phyloP scores from a whole-genome alignment of 495 filamentous ascomycete genomes.

The Talaromyces nanjingensis region DNA sequence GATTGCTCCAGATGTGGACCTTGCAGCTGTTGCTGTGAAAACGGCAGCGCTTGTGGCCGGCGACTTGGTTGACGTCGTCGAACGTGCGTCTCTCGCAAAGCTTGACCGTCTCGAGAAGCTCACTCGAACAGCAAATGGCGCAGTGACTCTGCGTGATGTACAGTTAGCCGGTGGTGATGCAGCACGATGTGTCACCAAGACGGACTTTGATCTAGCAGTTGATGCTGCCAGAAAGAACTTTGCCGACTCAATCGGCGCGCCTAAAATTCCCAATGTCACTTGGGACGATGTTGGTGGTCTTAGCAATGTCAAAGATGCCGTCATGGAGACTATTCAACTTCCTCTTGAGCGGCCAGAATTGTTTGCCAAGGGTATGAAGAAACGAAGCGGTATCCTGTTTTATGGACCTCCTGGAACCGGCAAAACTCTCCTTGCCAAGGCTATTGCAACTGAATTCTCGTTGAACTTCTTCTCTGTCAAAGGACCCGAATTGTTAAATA shows the following conservation, averaged over 20 bases:
- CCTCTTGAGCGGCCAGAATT: slow-evolving; percentile 89
- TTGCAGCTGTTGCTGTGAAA: slow-evolving; percentile 79
- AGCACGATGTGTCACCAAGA: slow-evolving; percentile 69
- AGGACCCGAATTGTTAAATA: slow-evolving; percentile 93
- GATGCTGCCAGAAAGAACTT: slow-evolving; percentile 96
- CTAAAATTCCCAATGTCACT: slow-evolving; percentile 93
- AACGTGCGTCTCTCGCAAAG: slow-evolving; percentile 73
- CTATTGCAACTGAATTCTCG: slow-evolving; percentile 96
- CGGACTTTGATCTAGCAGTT: slow-evolving; percentile 84
- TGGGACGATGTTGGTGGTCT: slow-evolving; percentile 97
- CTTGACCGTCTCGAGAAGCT: slow-evolving; percentile 65
- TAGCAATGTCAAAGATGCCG: slow-evolving; percentile 86
- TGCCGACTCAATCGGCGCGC: slow-evolving; percentile 91
- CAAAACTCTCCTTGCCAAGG: slow-evolving; percentile 94
- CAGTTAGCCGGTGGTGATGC: slow-evolving; percentile 82
- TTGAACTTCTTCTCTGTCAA: slow-evolving; percentile 99
- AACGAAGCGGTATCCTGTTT: slow-evolving; percentile 94
- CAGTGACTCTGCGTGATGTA: slow-evolving; percentile 69
- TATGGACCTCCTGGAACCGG: slow-evolving; percentile 96
- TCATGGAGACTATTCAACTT: slow-evolving; percentile 94
- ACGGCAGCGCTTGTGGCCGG: slow-evolving; percentile 94
- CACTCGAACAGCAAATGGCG: slow-evolving; percentile 34
- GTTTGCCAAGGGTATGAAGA: slow-evolving; percentile 98
- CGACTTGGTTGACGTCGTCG: slow-evolving; percentile 88
- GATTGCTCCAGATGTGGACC: slow-evolving; percentile 71